A percentile compares a stretch with the other conserved stretches of the same genome.
Conservation (phyloP, 2,329 filamentous ascomycete species). For the Aspergillus oerlinghausenensis region DNA sequence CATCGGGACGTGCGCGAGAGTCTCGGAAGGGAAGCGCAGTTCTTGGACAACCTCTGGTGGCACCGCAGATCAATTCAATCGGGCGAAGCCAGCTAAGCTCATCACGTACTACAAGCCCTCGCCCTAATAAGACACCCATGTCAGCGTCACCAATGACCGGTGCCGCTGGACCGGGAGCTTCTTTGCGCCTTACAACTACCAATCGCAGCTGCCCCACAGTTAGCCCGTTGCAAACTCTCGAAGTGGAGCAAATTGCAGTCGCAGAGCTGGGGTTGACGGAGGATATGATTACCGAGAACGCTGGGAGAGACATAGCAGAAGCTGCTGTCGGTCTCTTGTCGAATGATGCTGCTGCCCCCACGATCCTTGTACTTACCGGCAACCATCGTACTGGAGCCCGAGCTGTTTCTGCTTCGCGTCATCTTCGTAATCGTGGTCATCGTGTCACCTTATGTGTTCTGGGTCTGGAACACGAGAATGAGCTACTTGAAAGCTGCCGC, state of each 20-base stretch:
- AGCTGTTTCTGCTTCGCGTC: conserved; percentile 78
- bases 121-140: conserved; percentile 35
- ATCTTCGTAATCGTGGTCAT: conserved; percentile 77
- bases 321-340: conserved; percentile 66
- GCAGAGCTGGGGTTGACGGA: conserved; percentile 82
- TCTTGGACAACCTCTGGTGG: conserved; percentile 33
- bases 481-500: conserved; percentile 73
- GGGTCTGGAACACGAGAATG: conserved; percentile 75
- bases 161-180: conserved; percentile 33
- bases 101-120: conserved; percentile 37
- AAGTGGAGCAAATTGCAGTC: conserved; percentile 85
- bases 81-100: conserved; percentile 32
- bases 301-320: conserved; percentile 82
- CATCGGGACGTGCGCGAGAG: conserved; percentile 29
- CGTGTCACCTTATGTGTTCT: conserved; percentile 80
- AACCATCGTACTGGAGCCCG: conserved; percentile 87
- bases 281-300: conserved; percentile 88
- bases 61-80: conserved; percentile 30
- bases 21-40: conserved; percentile 43
- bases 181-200: conserved; percentile 51
- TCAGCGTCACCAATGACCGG: conserved; percentile 42
- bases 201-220: conserved; percentile 55
- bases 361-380: conserved; percentile 79
- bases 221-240: conserved; percentile 77
- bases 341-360: conserved; percentile 48